These are phyloP conservation scores for Tephrocybe rancida DNA, from an alignment of 768 basidiomycete genomes.

Conservation along the genomic window DNA sequence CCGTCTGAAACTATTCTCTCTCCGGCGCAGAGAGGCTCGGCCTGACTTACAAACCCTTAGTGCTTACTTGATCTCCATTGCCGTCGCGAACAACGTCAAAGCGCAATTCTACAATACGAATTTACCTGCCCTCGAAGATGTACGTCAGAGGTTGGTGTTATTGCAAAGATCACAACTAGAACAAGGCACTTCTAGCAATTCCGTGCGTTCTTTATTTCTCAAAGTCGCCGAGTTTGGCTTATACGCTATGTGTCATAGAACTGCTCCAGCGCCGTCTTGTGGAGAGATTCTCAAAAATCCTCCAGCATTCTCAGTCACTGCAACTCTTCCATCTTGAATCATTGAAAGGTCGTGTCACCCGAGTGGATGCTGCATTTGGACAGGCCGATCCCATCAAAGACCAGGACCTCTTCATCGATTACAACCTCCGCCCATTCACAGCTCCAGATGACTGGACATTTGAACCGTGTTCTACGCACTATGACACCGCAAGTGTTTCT, in stretches of 20 bases:
- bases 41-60: constrained; percentile 32
- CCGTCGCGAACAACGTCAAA: constrained; percentile 70
- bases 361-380: constrained; percentile 49
- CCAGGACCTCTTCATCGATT: constrained; percentile 70
- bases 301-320: constrained; percentile 61
- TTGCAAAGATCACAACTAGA: background rate
- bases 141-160: constrained; percentile 35
- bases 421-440: constrained; percentile 68
- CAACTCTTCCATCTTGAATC: constrained; percentile 60
- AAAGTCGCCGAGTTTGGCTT: background rate
- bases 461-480: constrained; percentile 73
- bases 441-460: constrained; percentile 71
- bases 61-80: constrained; percentile 70
- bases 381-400: constrained; percentile 61
- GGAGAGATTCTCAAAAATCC: constrained; percentile 51
- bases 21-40: too few relatives aligned
- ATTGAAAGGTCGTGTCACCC: constrained; percentile 51
- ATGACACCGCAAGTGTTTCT: constrained; percentile 64
- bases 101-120: constrained; percentile 72
- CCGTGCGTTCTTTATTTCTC: constrained; percentile 41
- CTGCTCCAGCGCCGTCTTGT: constrained; percentile 68
- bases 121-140: constrained; percentile 71
- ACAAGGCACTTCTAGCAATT: constrained; percentile 54
- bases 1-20: constrained; percentile 10
- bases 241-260: constrained; percentile 46